These are phyloP conservation scores for Hanseniaspora occidentalis DNA, from an alignment of 805 yeast species.

Conservation along the genomic window DNA sequence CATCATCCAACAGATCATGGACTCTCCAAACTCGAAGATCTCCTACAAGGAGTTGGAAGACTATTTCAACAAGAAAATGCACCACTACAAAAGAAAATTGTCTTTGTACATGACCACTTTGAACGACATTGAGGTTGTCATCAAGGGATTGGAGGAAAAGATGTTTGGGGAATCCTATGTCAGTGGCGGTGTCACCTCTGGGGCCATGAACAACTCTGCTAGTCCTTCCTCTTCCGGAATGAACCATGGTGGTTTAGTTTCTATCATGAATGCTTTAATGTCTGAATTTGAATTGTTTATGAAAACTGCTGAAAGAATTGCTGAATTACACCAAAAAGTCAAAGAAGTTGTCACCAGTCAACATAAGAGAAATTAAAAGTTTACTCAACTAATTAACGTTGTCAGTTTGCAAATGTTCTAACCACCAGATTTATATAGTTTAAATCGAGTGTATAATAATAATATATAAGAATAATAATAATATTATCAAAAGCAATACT, in stretches of 20 bases:
- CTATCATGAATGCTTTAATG: constrained; percentile 47
- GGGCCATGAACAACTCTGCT: background rate
- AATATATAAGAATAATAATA: no score
- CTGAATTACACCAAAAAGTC: constrained; percentile 51
- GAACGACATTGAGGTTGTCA: constrained; percentile 46
- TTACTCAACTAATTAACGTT: no score
- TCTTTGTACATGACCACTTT: constrained; percentile 36
- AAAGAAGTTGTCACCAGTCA: constrained; percentile 15
- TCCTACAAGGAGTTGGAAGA: constrained; percentile 45
- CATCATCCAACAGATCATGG: constrained; percentile 35
- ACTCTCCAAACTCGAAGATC: constrained; percentile 39
- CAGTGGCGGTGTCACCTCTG: constrained; percentile 6
- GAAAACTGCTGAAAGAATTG: constrained; percentile 64
- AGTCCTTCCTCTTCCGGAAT: constrained; percentile 4
- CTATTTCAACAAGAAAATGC: constrained; percentile 35
- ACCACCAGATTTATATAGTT: no score
- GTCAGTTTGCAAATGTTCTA: no score
- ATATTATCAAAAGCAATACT: no score
- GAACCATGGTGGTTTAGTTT: constrained; percentile 26
- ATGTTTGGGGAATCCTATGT: constrained; percentile 17
- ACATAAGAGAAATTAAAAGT: no score
- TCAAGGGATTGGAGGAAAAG: constrained; percentile 47
- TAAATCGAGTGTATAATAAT: no score
- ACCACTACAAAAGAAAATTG: constrained; percentile 28
- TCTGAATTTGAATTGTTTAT: constrained; percentile 60